phyloP scores from a whole-genome alignment of 345 rosid species.

The Gossypioides kirkii region DNA sequence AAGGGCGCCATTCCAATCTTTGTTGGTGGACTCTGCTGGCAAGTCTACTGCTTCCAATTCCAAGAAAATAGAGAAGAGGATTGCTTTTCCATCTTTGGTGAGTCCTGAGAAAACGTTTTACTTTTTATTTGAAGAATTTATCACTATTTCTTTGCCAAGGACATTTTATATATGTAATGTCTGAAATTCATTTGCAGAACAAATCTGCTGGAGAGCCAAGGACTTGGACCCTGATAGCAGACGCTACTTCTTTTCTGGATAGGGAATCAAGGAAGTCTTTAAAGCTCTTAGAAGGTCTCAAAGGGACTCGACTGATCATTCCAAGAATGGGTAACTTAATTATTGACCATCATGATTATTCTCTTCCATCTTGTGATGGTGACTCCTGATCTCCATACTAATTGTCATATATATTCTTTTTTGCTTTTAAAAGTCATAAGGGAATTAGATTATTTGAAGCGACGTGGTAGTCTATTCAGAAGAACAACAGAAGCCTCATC shows the following conservation, averaged over 20 bases:
- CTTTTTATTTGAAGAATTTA: neutral
- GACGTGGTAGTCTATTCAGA: conserved; percentile 39
- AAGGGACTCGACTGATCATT: conserved; percentile 62
- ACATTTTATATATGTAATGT: conserved; percentile 7
- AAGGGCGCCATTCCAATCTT: conserved; percentile 53
- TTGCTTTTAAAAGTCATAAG: conserved; percentile 46
- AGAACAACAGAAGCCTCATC: conserved; percentile 52
- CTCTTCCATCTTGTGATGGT: neutral
- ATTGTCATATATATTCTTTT: neutral
- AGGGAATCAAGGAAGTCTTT: conserved; percentile 64
- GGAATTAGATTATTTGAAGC: conserved; percentile 67
- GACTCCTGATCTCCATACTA: neutral
- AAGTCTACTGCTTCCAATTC: conserved; percentile 25
- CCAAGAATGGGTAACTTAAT: conserved; percentile 63
- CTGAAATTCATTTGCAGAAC: conserved; percentile 33
- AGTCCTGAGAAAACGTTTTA: conserved; percentile 20
- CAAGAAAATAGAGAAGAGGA: conserved; percentile 22
- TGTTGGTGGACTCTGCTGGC: conserved; percentile 32
- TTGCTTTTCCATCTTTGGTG: conserved; percentile 35
- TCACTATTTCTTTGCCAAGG: neutral
- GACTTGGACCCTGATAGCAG: conserved; percentile 75
- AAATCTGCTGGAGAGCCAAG: conserved; percentile 33
- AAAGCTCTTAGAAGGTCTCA: conserved; percentile 82
- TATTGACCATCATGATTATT: neutral
- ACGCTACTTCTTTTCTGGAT: conserved; percentile 60